These are phyloP conservation scores for Bipolaris cookei DNA, from an alignment of 2,329 filamentous ascomycete genomes.

Conservation along the genomic window DNA sequence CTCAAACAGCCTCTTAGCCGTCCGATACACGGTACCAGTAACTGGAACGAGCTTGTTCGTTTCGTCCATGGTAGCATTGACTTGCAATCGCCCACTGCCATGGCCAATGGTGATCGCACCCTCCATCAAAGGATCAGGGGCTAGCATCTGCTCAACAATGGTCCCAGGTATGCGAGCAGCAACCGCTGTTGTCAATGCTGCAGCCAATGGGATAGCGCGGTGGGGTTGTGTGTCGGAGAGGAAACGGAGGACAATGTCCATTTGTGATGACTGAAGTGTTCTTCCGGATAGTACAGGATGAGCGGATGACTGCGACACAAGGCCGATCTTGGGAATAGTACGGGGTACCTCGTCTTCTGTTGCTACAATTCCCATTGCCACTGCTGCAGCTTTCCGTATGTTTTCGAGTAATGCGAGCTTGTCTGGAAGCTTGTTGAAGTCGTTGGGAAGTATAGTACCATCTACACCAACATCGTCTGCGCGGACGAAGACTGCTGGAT, in stretches of 20 bases:
- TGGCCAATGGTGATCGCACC: slow-evolving; percentile 50
- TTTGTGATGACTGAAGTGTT: slow-evolving; percentile 39
- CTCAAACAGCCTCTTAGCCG: slow-evolving; percentile 48
- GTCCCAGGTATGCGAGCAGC: slow-evolving; percentile 48
- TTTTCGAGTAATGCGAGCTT: slow-evolving; percentile 61
- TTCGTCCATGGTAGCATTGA: slow-evolving; percentile 42
- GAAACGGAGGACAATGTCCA: slow-evolving; percentile 52
- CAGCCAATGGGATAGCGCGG: slow-evolving; percentile 53
- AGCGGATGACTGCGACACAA: slow-evolving; percentile 56
- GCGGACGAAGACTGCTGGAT: slow-evolving; percentile 68
- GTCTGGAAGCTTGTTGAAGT: slow-evolving; percentile 58
- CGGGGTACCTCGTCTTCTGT: slow-evolving; percentile 55
- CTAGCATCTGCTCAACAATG: slow-evolving; percentile 43
- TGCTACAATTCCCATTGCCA: slow-evolving; percentile 65
- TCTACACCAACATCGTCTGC: slow-evolving; percentile 61
- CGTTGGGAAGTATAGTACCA: slow-evolving; percentile 60
- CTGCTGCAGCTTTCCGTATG: slow-evolving; percentile 64
- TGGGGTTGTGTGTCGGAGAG: slow-evolving; percentile 55
- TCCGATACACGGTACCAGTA: slow-evolving; percentile 46
- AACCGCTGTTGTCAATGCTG: slow-evolving; percentile 52
- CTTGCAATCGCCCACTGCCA: slow-evolving; percentile 47
- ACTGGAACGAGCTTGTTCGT: slow-evolving; percentile 30
- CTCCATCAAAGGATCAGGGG: slow-evolving; percentile 32
- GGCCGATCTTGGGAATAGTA: slow-evolving; percentile 69
- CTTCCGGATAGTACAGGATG: slow-evolving; percentile 50